Percentiles rank a stretch among this genome's conserved stretches.
Evolutionary conservation across 2,329 filamentous ascomycete species (phyloP).

Genomic region (Penicillium sp.): DNA sequence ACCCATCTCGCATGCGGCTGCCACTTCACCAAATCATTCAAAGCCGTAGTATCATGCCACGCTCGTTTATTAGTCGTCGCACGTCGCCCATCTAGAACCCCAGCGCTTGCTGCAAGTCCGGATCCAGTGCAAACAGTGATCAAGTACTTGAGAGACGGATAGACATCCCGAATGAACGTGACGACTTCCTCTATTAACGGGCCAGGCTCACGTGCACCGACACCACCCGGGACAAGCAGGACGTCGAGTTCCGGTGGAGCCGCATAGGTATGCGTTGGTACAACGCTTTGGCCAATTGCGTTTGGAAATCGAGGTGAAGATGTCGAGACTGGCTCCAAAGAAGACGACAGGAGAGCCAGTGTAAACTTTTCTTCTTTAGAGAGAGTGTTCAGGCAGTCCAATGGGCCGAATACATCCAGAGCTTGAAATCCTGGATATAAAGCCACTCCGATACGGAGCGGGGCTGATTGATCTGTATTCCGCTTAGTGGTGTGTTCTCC

Average conservation of each 20-base stretch:
- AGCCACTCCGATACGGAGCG: conserved; percentile 18
- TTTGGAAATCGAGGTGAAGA: conserved; percentile 25
- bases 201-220: conserved; percentile 43
- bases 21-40: conserved; percentile 59
- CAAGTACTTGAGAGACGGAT: conserved; percentile 54
- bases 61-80: conserved; percentile 68
- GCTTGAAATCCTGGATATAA: conserved; percentile 46
- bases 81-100: conserved; percentile 58
- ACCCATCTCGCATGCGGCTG: conserved; percentile 64
- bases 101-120: conserved; percentile 58
- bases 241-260: conserved; percentile 58
- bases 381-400: conserved; percentile 46
- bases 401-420: conserved; percentile 47
- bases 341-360: conserved; percentile 33
- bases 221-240: conserved; percentile 65
- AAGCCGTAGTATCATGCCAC: conserved; percentile 51
- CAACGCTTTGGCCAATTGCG: conserved; percentile 35
- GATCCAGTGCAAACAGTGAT: conserved; percentile 69
- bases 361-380: conserved; percentile 19
- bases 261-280: conserved; percentile 58
- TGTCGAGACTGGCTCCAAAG: conserved; percentile 34
- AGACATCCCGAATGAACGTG: conserved; percentile 49
- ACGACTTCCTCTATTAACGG: conserved; percentile 38
- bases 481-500: not conserved
- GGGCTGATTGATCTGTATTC: not conserved